Base-by-base conservation (phyloP, 495 filamentous ascomycete species). In the Aspergillus coremiiformis region DNA sequence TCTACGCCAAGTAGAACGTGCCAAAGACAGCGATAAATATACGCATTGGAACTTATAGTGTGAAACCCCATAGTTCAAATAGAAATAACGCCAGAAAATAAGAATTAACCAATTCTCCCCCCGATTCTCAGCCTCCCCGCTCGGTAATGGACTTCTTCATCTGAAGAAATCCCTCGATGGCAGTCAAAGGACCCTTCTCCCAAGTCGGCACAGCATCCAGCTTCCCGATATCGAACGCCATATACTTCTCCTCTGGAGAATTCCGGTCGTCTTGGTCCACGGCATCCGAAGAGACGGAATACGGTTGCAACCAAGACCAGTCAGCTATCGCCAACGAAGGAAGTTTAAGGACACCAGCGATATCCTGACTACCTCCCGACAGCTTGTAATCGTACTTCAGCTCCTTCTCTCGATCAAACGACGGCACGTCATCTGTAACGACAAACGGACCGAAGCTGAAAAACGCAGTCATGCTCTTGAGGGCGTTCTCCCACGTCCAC, bases 391-490 rank as follows among this genome's bases (percentile, higher is more conserved):
- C 48, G 4, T 27, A 5, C 27, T 5, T 8, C 3, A 21, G n/a
- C 12, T 17, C 22, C 27, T 24, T 14, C 7, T 35, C 6, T 63
- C 52, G 1, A 39, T 9, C 3, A 39, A 60, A 68, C 11, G 30
- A 20, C 1, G 57, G 58, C 0, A 75, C 52, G 44, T 71, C 63
- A 2, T 43, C 47, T 0, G 67, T 54, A 0, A 75, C 30, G 6
- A 69, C 37, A 10, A 75, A 24, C 0, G 77, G 77, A 0, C 77
- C 77, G 1, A 66, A 29, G 33, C 64, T 63, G 51, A 77, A 74
- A 54, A 78, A 78, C 0, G 75, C 72, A 0, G 66, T 71, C 66
- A 81, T 78, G n/a, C n/a, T n/a, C n/a, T n/a, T n/a, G n/a, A n/a
- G n/a, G n/a, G n/a, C n/a, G n/a, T n/a, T n/a, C 42, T 79, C 57